Conservation (phyloP, 2,329 filamentous ascomycete genomes). For the Rutstroemia sp. region DNA sequence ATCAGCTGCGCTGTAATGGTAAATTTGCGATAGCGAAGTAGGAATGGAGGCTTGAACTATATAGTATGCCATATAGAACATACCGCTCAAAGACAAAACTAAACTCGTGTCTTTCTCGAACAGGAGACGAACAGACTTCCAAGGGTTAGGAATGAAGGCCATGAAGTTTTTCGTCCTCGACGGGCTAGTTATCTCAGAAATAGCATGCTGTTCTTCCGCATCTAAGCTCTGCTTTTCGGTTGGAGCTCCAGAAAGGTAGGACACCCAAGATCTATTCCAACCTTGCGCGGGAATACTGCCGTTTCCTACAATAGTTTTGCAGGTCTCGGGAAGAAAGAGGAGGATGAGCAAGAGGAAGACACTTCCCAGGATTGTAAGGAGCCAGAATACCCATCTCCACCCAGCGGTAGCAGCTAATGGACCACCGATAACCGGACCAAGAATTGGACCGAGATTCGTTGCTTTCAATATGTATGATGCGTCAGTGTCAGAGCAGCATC, state of each 20-base stretch:
- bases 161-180: background rate
- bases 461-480: background rate
- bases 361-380: background rate
- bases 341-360: background rate
- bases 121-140: background rate
- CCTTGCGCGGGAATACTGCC: background rate
- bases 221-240: background rate
- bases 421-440: background rate
- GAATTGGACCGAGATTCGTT: background rate
- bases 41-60: background rate
- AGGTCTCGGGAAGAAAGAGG: background rate
- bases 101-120: background rate
- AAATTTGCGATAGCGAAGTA: background rate
- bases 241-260: background rate
- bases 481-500: no score
- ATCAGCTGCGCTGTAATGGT: background rate
- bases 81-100: background rate
- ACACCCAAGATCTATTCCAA: background rate
- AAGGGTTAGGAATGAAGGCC: background rate
- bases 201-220: background rate
- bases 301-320: background rate
- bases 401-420: background rate
- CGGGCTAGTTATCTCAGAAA: background rate
- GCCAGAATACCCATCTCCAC: background rate
- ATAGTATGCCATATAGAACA: background rate